Conservation (phyloP, 1,284 basidiomycete species). For the Moesziomyces globuligerus region DNA sequence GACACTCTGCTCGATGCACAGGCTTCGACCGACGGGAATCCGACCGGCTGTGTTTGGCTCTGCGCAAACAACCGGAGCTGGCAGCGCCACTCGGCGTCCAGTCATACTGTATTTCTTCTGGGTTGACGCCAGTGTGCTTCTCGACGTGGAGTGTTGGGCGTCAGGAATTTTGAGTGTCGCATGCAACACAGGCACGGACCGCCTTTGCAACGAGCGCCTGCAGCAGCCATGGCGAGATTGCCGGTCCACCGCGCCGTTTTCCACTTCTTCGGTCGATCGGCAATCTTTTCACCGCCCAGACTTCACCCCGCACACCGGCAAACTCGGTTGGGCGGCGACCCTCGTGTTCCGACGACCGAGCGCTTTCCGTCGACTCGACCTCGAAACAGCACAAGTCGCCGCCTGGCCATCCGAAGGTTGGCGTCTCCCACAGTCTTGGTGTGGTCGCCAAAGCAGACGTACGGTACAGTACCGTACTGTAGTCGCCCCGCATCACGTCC, state of each 20-base stretch:
- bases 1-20: no score
- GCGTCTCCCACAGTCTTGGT: not conserved
- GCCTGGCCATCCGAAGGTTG: no score
- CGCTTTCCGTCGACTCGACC: not conserved
- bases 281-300: conserved; percentile 30
- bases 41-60: no score
- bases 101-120: conserved; percentile 6
- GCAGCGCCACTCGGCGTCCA: not conserved
- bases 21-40: no score
- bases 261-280: conserved; percentile 14
- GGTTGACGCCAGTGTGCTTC: no score
- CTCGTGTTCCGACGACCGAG: no score
- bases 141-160: no score
- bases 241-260: conserved; percentile 10
- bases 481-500: no score
- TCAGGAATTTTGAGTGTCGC: conserved; percentile 16
- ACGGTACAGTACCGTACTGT: no score
- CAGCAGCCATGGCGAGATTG: conserved; percentile 14
- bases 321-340: conserved; percentile 12
- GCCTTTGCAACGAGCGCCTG: not conserved
- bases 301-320: conserved; percentile 33
- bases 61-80: no score
- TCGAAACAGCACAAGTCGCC: not conserved
- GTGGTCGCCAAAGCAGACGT: not conserved
- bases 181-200: conserved; percentile 23